These are phyloP conservation scores for Cucurbita pepo DNA, from an alignment of 306 rosid genomes.

Conservation along the genomic window DNA sequence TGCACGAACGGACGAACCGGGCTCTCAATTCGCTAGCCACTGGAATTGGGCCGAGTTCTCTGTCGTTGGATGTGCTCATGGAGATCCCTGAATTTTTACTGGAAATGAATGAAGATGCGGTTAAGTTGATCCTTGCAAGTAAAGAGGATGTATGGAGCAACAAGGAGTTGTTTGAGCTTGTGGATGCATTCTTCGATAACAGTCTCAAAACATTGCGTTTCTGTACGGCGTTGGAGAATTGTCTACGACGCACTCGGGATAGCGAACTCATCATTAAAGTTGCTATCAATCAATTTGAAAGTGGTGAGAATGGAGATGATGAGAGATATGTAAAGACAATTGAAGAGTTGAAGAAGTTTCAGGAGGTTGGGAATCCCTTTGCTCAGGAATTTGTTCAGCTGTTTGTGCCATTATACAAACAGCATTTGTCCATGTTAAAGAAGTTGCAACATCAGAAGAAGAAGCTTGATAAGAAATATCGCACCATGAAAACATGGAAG, in stretches of 20 bases:
- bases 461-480: constrained; percentile 66
- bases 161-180: constrained; percentile 44
- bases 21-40: constrained; percentile 46
- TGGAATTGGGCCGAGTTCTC: constrained; percentile 43
- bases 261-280: constrained; percentile 46
- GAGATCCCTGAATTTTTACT: constrained; percentile 56
- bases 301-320: constrained; percentile 27
- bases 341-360: constrained; percentile 46
- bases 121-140: constrained; percentile 45
- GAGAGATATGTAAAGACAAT: constrained; percentile 48
- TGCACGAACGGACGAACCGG: constrained; percentile 51
- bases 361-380: constrained; percentile 66
- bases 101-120: constrained; percentile 70
- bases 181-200: constrained; percentile 50
- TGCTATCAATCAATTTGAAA: constrained; percentile 40
- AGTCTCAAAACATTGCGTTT: constrained; percentile 53
- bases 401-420: constrained; percentile 35
- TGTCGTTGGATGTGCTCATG: constrained; percentile 49
- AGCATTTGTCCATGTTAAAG: constrained; percentile 38
- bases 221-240: constrained; percentile 49
- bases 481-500: constrained; percentile 45
- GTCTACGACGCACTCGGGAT: constrained; percentile 39
- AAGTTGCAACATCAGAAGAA: constrained; percentile 36
- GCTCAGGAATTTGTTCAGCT: constrained; percentile 44
- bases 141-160: constrained; percentile 54